Evolutionary conservation across 2,329 filamentous ascomycete genomes (phyloP).

Genomic region (Ceratocystis harringtonii): DNA sequence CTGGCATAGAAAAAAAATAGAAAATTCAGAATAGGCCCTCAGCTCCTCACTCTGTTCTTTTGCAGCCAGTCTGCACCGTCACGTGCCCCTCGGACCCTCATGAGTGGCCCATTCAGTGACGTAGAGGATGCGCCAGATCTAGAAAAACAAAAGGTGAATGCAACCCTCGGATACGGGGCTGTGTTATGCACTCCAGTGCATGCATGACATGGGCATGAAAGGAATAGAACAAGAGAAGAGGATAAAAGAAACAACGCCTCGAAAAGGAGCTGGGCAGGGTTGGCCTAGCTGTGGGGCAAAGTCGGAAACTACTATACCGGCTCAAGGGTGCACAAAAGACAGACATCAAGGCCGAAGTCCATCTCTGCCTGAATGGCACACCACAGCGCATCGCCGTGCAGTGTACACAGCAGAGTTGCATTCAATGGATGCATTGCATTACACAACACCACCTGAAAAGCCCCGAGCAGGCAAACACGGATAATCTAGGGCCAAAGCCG

Average conservation of each 20-base stretch:
- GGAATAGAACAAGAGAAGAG: background rate
- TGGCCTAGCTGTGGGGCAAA: background rate
- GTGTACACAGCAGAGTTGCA: background rate
- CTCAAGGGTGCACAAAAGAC: too few species aligned
- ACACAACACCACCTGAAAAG: background rate
- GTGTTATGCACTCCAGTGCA: background rate
- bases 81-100: background rate
- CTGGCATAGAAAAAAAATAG: background rate
- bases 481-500: background rate
- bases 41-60: background rate
- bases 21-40: background rate
- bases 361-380: background rate
- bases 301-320: too few species aligned
- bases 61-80: background rate
- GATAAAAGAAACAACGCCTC: background rate
- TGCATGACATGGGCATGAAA: background rate
- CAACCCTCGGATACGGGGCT: background rate
- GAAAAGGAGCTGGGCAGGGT: background rate
- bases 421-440: conserved; percentile 3
- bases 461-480: background rate
- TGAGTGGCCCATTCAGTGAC: background rate
- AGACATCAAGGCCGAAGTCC: background rate
- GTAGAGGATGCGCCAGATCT: background rate
- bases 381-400: background rate
- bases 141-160: background rate